These are phyloP conservation scores for Pleomassaria siparia DNA, from an alignment of 2,329 filamentous ascomycete genomes.

Conservation along the genomic window DNA sequence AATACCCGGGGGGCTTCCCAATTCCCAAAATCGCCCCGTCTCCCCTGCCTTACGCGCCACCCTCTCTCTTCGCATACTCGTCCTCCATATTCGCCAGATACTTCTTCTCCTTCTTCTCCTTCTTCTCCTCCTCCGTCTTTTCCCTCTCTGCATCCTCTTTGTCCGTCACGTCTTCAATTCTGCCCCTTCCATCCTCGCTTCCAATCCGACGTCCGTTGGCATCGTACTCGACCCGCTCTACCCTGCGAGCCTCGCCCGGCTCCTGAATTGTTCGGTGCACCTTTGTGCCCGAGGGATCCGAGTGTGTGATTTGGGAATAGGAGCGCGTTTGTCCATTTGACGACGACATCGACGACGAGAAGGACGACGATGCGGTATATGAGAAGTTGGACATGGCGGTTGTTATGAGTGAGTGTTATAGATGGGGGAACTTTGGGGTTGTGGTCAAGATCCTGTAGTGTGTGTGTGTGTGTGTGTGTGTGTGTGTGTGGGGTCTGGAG, in stretches of 20 bases:
- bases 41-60: constrained; percentile 35
- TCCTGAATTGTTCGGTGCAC: constrained; percentile 29
- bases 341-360: constrained; percentile 25
- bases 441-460: too few relatives aligned
- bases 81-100: constrained; percentile 48
- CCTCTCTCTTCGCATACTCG: constrained; percentile 49
- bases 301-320: constrained; percentile 24
- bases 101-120: constrained; percentile 37
- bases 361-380: constrained; percentile 28
- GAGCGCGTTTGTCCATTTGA: constrained; percentile 32
- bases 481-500: too few relatives aligned
- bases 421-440: too few relatives aligned
- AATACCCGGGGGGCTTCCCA: too few relatives aligned
- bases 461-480: too few relatives aligned
- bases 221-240: constrained; percentile 31
- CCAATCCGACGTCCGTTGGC: constrained; percentile 19
- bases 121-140: constrained; percentile 34
- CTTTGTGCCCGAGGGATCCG: constrained; percentile 31
- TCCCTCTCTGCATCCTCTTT: constrained; percentile 36
- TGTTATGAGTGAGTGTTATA: neutral
- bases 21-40: neutral
- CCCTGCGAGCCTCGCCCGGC: constrained; percentile 24
- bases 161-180: constrained; percentile 38
- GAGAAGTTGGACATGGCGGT: neutral
- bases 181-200: constrained; percentile 2